Evolutionary conservation across 805 yeast genomes (phyloP).

Genomic region (Ogataea ramenticola): DNA sequence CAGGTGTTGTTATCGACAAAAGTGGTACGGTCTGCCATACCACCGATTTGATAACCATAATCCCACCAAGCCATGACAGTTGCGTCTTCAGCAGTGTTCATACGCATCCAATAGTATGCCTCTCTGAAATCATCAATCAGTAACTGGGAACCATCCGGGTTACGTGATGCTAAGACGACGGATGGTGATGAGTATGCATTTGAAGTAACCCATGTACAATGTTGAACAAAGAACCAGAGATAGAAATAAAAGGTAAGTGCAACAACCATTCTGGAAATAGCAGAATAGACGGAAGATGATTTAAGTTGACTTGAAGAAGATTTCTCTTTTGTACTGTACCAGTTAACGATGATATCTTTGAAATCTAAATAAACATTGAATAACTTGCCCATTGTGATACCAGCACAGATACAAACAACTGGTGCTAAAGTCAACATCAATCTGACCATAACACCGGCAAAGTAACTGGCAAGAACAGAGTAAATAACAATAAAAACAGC

Average conservation of each 20-base stretch:
- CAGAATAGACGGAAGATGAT: conserved; percentile 19
- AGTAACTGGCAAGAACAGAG: conserved; percentile 89
- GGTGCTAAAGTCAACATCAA: conserved; percentile 96
- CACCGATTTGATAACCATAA: conserved; percentile 98
- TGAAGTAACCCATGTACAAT: conserved; percentile 96
- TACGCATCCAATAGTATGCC: conserved; percentile 97
- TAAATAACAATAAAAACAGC: conserved; percentile 90
- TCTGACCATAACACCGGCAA: conserved; percentile 99
- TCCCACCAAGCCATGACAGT: conserved; percentile 99
- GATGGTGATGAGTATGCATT: conserved; percentile 97
- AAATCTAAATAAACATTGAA: conserved; percentile 77
- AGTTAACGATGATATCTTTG: conserved; percentile 15
- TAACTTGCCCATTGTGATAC: conserved; percentile 77
- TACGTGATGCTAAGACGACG: conserved; percentile 79
- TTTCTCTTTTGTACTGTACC: conserved; percentile 2
- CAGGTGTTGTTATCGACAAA: conserved; percentile 98
- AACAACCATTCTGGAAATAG: conserved; percentile 56
- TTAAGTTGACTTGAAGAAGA: background rate
- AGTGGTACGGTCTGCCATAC: conserved; percentile 99
- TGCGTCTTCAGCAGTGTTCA: conserved; percentile 95
- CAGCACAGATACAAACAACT: conserved; percentile 87
- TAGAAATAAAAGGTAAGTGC: conserved; percentile 64
- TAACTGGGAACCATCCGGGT: conserved; percentile 77
- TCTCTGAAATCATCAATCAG: conserved; percentile 96
- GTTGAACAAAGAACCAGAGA: conserved; percentile 75